Evolutionary conservation across 2,329 filamentous ascomycete species (phyloP), one percentile per base, ranked within the genome.

Genomic region (Rhynchosporium agropyri): DNA sequence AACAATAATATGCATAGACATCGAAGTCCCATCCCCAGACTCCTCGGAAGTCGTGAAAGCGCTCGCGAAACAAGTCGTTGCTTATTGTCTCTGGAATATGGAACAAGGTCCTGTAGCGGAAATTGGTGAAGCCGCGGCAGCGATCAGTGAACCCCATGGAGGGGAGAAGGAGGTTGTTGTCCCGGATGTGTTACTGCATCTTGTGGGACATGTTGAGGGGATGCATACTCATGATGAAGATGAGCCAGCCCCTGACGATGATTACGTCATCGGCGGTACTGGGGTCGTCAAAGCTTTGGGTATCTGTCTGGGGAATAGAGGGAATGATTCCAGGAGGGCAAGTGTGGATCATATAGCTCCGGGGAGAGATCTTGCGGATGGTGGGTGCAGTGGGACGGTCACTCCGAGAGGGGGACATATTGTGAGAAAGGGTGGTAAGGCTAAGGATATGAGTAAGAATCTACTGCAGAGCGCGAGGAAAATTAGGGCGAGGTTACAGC

Each of bases 191-290:
- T 81, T 98, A 31, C 87, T 91, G 65, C 92, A 96, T 74, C 85
- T 98, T 48, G 90, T 97, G 38, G 93, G 93, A 4, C 85, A 91
- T 69, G 42, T 80, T 74, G 75, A 85, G 74, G 75, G 83, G 73
- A 69, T 76, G 69, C 67, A 82, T 9, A 79, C 77, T 54, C 76
- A 84, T 28, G 86, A 89, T 51, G 84, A 88, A 28, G 81, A 86
- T 49, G 86, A 89, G 2, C 81, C 87, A 10, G 89, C 92, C 6
- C 90, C 92, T 0, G 92, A 97, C 68, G 90, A 96, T 63, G 92
- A 97, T 75, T 98, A 98, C 76, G 92, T 98, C 50, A 95, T 98
- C 71, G 93, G 94, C 26, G 94, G 94, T 15, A 97, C 92, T 0
- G 95, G 94, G 31, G 92, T 99, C 1, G 94, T 96, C 55, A 97